These are phyloP conservation scores for Talaromyces sp. DNA, from an alignment of 2,329 filamentous ascomycete genomes.

Conservation along the genomic window DNA sequence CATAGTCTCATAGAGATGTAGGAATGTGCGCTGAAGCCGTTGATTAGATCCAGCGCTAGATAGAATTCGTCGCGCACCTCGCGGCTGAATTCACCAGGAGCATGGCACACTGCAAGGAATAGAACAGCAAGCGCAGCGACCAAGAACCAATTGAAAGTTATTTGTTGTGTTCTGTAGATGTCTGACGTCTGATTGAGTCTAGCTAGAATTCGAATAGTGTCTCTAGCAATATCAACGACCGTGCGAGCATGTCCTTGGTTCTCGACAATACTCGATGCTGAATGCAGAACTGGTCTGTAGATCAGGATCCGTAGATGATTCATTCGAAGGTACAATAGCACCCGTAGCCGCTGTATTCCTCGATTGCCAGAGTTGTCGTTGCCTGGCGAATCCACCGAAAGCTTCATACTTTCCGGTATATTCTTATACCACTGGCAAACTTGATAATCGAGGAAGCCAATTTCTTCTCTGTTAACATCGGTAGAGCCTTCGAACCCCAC, in stretches of 20 bases:
- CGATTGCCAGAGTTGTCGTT: slow-evolving; percentile 56
- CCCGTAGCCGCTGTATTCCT: slow-evolving; percentile 68
- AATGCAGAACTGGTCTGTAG: slow-evolving; percentile 82
- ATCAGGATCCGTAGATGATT: slow-evolving; percentile 91
- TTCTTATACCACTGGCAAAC: slow-evolving; percentile 82
- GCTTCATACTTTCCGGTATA: slow-evolving; percentile 62
- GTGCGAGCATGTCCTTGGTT: slow-evolving; percentile 71
- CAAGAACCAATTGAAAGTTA: slow-evolving; percentile 66
- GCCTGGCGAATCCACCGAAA: slow-evolving; percentile 53
- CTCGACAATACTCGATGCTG: slow-evolving; percentile 74
- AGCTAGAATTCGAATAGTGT: slow-evolving; percentile 60
- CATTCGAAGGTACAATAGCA: slow-evolving; percentile 79
- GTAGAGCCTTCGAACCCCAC: slow-evolving; percentile 65
- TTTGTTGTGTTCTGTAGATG: slow-evolving; percentile 62
- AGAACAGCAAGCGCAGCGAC: slow-evolving; percentile 62
- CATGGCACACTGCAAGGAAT: slow-evolving; percentile 63
- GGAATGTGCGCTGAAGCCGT: slow-evolving; percentile 59
- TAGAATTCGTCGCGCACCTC: slow-evolving; percentile 65
- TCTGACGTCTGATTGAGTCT: slow-evolving; percentile 61
- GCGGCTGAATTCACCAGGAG: slow-evolving; percentile 58
- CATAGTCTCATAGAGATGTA: slow-evolving; percentile 61
- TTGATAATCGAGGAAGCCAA: slow-evolving; percentile 77
- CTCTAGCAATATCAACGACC: slow-evolving; percentile 62
- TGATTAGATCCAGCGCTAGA: slow-evolving; percentile 62
- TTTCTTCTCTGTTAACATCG: slow-evolving; percentile 68